Evolutionary conservation across 306 rosid genomes (phyloP).

Genomic region (Carpinus fangiana): DNA sequence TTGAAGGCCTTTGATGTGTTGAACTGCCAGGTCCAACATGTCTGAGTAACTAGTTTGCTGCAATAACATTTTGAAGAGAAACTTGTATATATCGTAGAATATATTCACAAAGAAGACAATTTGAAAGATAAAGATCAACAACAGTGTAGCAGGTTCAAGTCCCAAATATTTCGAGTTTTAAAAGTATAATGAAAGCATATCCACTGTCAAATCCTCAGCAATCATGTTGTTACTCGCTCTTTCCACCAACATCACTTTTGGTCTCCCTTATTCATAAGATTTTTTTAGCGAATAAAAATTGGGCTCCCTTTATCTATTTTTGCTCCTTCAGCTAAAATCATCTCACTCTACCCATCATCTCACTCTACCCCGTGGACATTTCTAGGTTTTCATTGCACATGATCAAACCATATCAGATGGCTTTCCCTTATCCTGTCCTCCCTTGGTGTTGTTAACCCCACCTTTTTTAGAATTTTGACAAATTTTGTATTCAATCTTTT

Average conservation of each 20-base stretch:
- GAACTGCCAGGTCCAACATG: slow-evolving; percentile 97
- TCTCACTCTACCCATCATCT: neutral
- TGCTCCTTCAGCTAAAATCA: neutral
- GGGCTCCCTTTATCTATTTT: neutral
- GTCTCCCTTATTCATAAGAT: neutral
- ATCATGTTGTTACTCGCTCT: neutral
- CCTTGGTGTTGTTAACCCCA: neutral
- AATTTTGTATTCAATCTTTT: neutral
- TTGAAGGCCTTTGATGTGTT: slow-evolving; percentile 96
- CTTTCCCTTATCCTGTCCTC: neutral
- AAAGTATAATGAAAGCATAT: too few relatives aligned
- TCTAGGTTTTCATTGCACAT: neutral
- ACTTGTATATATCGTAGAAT: slow-evolving; percentile 8
- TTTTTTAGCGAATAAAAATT: neutral
- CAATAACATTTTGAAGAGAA: slow-evolving; percentile 26
- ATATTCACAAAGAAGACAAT: neutral
- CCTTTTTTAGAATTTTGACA: neutral
- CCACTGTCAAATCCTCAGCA: neutral
- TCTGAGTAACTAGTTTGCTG: slow-evolving; percentile 99
- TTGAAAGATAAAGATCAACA: neutral
- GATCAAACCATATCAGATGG: neutral
- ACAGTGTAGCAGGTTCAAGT: neutral
- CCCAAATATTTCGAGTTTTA: neutral
- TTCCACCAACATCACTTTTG: neutral
- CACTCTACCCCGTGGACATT: neutral